These are phyloP conservation scores for Aureobasidium lini DNA, from an alignment of 2,329 filamentous ascomycete genomes.

Conservation along the genomic window DNA sequence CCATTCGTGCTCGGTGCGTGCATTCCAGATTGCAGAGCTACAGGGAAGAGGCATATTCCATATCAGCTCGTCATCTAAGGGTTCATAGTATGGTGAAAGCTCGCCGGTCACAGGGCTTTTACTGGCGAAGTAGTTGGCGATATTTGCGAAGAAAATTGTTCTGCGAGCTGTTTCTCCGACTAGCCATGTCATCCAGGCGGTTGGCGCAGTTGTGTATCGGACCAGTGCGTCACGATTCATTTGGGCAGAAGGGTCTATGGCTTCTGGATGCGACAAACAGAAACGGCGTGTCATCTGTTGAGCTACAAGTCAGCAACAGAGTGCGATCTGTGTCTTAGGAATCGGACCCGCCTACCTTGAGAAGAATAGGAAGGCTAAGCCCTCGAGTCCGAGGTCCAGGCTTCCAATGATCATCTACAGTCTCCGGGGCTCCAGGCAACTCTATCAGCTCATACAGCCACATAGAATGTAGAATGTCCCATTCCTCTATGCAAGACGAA, in stretches of 20 bases:
- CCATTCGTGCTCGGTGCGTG: neutral
- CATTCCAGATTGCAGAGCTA: neutral
- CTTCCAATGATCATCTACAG: neutral
- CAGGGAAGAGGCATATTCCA: neutral
- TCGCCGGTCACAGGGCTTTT: neutral
- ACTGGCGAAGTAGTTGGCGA: neutral
- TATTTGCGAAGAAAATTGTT: neutral
- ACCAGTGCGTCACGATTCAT: neutral
- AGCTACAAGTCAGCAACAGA: no score
- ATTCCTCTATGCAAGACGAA: neutral
- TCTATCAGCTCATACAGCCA: constrained; percentile 5
- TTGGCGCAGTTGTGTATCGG: neutral
- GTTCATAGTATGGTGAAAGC: neutral
- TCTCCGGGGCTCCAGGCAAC: neutral
- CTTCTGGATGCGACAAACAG: neutral
- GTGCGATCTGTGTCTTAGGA: no score
- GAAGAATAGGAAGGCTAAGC: neutral
- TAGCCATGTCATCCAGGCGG: neutral
- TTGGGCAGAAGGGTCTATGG: neutral
- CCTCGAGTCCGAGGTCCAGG: neutral
- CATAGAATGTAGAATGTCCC: neutral
- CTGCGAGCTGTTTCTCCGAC: neutral
- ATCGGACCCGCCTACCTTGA: no score
- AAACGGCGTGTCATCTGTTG: neutral
- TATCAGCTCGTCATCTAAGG: neutral